phyloP scores from a whole-genome alignment of 108 stramenopile genomes.

The Mediolabrus comicus region DNA sequence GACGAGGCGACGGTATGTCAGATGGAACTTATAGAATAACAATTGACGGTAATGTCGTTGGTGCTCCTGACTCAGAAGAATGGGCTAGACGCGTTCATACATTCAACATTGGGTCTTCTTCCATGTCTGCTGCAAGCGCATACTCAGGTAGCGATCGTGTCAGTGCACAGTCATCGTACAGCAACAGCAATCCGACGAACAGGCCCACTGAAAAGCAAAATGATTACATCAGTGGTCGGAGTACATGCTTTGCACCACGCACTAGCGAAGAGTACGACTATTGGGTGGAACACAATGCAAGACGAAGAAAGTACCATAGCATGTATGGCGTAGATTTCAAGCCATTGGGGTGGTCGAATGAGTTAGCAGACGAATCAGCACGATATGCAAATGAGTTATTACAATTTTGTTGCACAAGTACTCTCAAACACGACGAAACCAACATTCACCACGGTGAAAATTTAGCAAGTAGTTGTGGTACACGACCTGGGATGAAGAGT shows the following conservation, averaged over 20 bases:
- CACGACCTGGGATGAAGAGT: background rate
- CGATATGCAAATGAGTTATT: background rate
- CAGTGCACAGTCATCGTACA: too few relatives aligned
- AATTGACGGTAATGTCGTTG: background rate
- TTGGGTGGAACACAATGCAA: constrained; percentile 19
- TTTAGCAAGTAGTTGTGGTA: constrained; percentile 24
- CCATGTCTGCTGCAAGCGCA: background rate
- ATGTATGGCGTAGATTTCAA: constrained; percentile 7
- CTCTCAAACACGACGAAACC: background rate
- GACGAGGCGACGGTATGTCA: background rate
- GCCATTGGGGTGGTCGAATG: constrained; percentile 21
- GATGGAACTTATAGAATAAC: background rate
- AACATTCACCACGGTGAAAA: constrained; percentile 27
- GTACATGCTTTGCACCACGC: background rate
- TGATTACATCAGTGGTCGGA: background rate
- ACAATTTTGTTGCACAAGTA: constrained; percentile 3
- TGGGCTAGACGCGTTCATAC: background rate
- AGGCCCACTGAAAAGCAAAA: too few relatives aligned
- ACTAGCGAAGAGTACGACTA: background rate
- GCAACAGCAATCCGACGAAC: too few relatives aligned
- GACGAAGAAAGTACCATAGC: constrained; percentile 8
- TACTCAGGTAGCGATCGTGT: background rate
- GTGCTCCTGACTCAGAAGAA: background rate
- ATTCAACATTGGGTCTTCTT: background rate
- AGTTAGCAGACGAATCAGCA: background rate